These are phyloP conservation scores for Pichia heedii DNA, from an alignment of 805 yeast genomes.

Conservation along the genomic window DNA sequence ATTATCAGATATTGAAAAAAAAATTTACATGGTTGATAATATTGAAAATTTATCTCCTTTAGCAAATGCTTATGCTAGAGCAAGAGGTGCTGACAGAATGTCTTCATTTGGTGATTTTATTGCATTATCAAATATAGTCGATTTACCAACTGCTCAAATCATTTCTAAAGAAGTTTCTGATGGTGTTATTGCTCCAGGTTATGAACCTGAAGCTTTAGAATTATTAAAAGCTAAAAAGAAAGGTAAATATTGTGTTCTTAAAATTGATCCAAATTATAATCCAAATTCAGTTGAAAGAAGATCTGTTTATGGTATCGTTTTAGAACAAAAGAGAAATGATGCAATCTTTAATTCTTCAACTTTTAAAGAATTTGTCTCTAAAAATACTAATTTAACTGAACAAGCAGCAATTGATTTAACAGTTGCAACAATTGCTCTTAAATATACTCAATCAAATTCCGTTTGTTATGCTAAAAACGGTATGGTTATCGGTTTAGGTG, in stretches of 20 bases:
- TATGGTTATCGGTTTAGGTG: constrained; percentile 98
- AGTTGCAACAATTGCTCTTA: constrained; percentile 94
- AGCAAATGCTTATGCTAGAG: constrained; percentile 98
- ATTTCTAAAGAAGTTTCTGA: constrained; percentile 96
- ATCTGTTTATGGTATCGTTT: constrained; percentile 91
- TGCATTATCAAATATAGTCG: constrained; percentile 94
- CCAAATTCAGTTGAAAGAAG: constrained; percentile 81
- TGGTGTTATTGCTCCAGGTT: constrained; percentile 99
- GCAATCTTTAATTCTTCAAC: constrained; percentile 87
- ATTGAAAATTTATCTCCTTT: constrained; percentile 92
- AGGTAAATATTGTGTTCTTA: constrained; percentile 94
- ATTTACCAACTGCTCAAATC: constrained; percentile 91
- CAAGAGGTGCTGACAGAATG: constrained; percentile 99
- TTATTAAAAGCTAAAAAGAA: constrained; percentile 87
- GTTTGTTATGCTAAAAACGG: constrained; percentile 98
- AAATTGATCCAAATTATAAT: constrained; percentile 88
- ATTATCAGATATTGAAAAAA: constrained; percentile 81
- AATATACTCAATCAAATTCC: constrained; percentile 97
- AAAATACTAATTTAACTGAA: constrained; percentile 78
- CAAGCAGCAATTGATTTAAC: constrained; percentile 91
- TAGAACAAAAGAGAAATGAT: constrained; percentile 96
- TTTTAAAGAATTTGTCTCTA: constrained; percentile 85
- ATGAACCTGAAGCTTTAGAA: constrained; percentile 82
- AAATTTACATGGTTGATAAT: constrained; percentile 89
- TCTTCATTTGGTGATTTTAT: constrained; percentile 98